These are phyloP conservation scores for Trichoderma sp. DNA, from an alignment of 2,329 filamentous ascomycete genomes.

Conservation along the genomic window DNA sequence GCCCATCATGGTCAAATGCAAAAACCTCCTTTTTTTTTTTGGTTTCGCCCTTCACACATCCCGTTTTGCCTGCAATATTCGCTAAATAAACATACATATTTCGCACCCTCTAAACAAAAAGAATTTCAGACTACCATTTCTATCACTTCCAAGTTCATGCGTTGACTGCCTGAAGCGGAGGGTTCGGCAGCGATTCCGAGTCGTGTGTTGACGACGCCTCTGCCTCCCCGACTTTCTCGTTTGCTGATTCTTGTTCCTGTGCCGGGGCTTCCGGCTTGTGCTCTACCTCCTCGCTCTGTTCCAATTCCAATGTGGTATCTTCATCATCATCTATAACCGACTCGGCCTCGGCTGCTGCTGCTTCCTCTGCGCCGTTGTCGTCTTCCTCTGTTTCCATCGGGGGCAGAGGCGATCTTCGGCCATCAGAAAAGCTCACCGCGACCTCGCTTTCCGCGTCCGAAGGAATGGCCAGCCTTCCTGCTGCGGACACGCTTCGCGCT, in stretches of 20 bases:
- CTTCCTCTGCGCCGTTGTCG: not conserved
- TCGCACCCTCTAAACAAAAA: conserved; percentile 21
- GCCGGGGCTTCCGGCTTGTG: conserved; percentile 28
- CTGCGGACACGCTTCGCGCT: conserved; percentile 40
- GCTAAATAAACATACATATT: conserved; percentile 30
- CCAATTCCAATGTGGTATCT: conserved; percentile 11
- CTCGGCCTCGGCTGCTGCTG: not conserved
- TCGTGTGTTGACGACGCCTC: conserved; percentile 30
- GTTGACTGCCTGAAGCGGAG: conserved; percentile 33
- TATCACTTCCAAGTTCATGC: conserved; percentile 27
- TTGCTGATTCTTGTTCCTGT: conserved; percentile 13
- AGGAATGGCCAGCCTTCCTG: conserved; percentile 44
- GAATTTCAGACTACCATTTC: conserved; percentile 17
- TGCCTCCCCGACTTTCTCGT: conserved; percentile 29
- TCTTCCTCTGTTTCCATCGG: conserved; percentile 43
- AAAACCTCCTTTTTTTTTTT: not conserved
- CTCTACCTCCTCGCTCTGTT: conserved; percentile 19
- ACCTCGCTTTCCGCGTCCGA: conserved; percentile 60
- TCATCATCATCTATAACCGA: not conserved
- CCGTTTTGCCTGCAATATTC: conserved; percentile 19
- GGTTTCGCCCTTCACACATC: conserved; percentile 1
- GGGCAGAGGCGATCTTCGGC: conserved; percentile 53
- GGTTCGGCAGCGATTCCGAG: conserved; percentile 30
- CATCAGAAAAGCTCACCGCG: conserved; percentile 59
- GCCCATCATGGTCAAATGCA: conserved; percentile 4